Evolutionary conservation across 2,329 filamentous ascomycete genomes (phyloP).

Genomic region (Chaetomiaceae sp.): DNA sequence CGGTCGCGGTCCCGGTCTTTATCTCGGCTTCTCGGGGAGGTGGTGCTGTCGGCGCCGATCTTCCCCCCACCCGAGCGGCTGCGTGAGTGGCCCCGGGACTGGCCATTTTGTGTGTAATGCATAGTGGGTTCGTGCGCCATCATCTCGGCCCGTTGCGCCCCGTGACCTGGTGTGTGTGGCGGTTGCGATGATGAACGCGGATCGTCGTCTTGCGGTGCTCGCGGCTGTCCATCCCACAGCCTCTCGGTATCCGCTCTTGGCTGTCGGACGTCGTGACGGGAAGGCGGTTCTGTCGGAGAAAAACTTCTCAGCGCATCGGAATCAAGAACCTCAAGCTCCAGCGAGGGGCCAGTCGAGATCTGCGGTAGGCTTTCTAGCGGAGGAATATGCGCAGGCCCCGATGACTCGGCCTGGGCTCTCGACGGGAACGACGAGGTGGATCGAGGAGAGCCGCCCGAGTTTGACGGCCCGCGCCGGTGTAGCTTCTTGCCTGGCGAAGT

Average conservation of each 20-base stretch:
- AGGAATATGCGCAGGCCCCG: slow-evolving; percentile 20
- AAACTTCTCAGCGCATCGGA: slow-evolving; percentile 15
- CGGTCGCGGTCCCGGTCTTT: slow-evolving; percentile 11
- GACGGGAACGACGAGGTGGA: slow-evolving; percentile 15
- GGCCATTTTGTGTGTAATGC: slow-evolving; percentile 31
- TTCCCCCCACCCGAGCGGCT: slow-evolving; percentile 41
- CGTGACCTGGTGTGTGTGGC: slow-evolving; percentile 12
- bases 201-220: slow-evolving; percentile 16
- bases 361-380: slow-evolving; percentile 35
- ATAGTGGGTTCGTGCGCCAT: slow-evolving; percentile 22
- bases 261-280: neutral
- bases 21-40: slow-evolving; percentile 28
- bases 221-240: slow-evolving; percentile 25
- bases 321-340: slow-evolving; percentile 32
- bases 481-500: slow-evolving; percentile 32
- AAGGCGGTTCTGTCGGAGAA: slow-evolving; percentile 10
- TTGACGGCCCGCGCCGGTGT: slow-evolving; percentile 33
- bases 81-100: slow-evolving; percentile 37
- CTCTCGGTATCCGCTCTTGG: slow-evolving; percentile 12
- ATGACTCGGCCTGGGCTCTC: slow-evolving; percentile 20
- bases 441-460: slow-evolving; percentile 25
- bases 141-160: neutral
- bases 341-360: slow-evolving; percentile 36
- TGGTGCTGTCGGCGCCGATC: slow-evolving; percentile 39
- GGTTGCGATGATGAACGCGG: slow-evolving; percentile 18